These are phyloP conservation scores for Lyophyllum decastes DNA, from an alignment of 768 basidiomycete genomes.

Conservation along the genomic window DNA sequence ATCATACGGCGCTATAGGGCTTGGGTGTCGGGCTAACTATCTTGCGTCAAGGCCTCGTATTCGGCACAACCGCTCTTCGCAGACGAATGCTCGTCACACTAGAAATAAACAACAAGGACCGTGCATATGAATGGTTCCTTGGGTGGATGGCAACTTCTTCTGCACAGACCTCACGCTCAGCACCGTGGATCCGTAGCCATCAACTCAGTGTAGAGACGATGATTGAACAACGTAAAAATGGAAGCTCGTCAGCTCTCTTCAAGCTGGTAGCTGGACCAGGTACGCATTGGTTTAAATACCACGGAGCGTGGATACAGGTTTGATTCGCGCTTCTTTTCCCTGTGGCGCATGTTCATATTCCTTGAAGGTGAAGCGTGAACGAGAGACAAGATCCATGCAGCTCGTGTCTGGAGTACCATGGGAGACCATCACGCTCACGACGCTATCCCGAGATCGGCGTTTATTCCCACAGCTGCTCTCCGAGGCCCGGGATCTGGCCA, in stretches of 20 bases:
- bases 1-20: slow-evolving; percentile 51
- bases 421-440: slow-evolving; percentile 95
- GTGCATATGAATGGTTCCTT: slow-evolving; percentile 94
- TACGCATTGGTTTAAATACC: slow-evolving; percentile 88
- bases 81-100: slow-evolving; percentile 91
- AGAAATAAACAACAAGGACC: slow-evolving; percentile 96
- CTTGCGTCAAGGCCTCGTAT: slow-evolving; percentile 67
- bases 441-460: slow-evolving; percentile 82
- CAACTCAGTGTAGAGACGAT: slow-evolving; percentile 94
- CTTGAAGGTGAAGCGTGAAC: slow-evolving; percentile 85
- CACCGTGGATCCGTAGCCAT: slow-evolving; percentile 74
- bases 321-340: slow-evolving; percentile 7
- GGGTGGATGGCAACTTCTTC: slow-evolving; percentile 79
- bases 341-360: slow-evolving; percentile 10
- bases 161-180: slow-evolving; percentile 24
- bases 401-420: slow-evolving; percentile 91
- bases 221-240: slow-evolving; percentile 87
- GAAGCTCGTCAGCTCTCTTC: slow-evolving; percentile 87
- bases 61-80: slow-evolving; percentile 76
- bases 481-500: slow-evolving; percentile 89
- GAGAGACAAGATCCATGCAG: slow-evolving; percentile 91
- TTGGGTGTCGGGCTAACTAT: slow-evolving; percentile 82
- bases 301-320: slow-evolving; percentile 96
- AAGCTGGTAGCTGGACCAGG: slow-evolving; percentile 96
- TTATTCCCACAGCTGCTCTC: slow-evolving; percentile 80